Evolutionary conservation across 441 rosid genomes (phyloP).

Genomic region (Gossypium aridum): DNA sequence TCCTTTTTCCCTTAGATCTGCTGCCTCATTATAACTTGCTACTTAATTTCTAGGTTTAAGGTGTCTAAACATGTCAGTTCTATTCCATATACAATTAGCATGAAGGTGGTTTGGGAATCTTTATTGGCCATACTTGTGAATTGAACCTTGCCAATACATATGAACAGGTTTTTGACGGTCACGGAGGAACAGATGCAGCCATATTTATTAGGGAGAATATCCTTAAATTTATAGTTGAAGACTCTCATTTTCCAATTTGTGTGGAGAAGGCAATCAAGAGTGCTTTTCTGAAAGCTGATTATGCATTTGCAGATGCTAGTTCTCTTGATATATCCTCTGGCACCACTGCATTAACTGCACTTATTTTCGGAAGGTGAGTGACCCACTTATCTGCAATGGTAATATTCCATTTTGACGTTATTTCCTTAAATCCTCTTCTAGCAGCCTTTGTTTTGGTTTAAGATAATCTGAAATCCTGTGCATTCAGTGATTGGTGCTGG

Average conservation of each 20-base stretch:
- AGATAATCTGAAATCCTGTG: not conserved
- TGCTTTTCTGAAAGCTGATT: constrained; percentile 85
- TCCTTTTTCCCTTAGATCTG: not conserved
- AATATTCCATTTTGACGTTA: not conserved
- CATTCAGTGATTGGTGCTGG: not conserved
- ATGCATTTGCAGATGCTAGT: constrained; percentile 77
- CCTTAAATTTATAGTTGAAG: constrained; percentile 65
- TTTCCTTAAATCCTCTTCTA: not conserved
- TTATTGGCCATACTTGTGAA: not conserved
- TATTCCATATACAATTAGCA: not conserved
- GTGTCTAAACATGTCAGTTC: not conserved
- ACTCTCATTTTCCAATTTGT: constrained; percentile 67
- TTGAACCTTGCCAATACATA: constrained; percentile 19
- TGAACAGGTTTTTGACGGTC: constrained; percentile 89
- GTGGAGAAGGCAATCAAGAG: constrained; percentile 63
- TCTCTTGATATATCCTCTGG: constrained; percentile 86
- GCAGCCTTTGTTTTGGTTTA: not conserved
- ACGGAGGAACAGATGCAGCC: constrained; percentile 92
- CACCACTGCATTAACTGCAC: constrained; percentile 75
- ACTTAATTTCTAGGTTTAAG: not conserved
- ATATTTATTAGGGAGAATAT: constrained; percentile 62
- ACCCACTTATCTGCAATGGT: not conserved
- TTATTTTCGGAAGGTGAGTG: constrained; percentile 56
- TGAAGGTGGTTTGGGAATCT: not conserved
- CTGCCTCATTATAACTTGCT: not conserved